Conservation (phyloP, 2,329 filamentous ascomycete species). For the Botrytis sinoallii region DNA sequence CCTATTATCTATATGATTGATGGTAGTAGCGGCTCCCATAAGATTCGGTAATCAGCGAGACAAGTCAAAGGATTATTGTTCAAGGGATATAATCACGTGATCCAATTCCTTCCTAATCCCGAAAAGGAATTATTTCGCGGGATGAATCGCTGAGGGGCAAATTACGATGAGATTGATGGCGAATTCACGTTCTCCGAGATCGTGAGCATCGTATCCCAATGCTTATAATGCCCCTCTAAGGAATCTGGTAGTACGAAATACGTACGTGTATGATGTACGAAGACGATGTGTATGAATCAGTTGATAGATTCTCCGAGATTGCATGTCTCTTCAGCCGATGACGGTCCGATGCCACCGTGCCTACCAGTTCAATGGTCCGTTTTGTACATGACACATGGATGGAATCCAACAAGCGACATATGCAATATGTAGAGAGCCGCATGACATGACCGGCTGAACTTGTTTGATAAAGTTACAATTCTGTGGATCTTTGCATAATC, state of each 20-base stretch:
- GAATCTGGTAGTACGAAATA: slow-evolving; percentile 1
- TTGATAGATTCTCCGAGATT: not conserved
- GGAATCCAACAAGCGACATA: not conserved
- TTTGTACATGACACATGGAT: slow-evolving; percentile 6
- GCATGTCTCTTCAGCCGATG: slow-evolving; percentile 2
- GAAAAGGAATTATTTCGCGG: not conserved
- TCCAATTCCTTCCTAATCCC: not conserved
- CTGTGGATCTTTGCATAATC: slow-evolving; percentile 17
- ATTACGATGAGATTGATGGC: not conserved
- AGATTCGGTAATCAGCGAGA: slow-evolving; percentile 15
- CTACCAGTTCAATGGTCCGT: not conserved
- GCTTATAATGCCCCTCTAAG: not conserved
- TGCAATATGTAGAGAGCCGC: slow-evolving; percentile 9
- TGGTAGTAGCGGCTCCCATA: not conserved
- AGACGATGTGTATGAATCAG: slow-evolving; percentile 11
- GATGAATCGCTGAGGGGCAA: slow-evolving; percentile 1
- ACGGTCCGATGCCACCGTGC: slow-evolving; percentile 12
- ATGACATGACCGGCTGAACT: slow-evolving; percentile 15
- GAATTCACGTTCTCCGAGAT: not conserved
- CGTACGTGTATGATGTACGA: slow-evolving; percentile 5
- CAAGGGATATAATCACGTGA: not conserved
- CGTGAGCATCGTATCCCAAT: not conserved
- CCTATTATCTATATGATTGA: slow-evolving; percentile 1
- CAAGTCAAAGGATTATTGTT: slow-evolving; percentile 8
- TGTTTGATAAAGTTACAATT: not conserved